phyloP scores from a whole-genome alignment of 2,329 filamentous ascomycete genomes.

The Aspergillus hortae region DNA sequence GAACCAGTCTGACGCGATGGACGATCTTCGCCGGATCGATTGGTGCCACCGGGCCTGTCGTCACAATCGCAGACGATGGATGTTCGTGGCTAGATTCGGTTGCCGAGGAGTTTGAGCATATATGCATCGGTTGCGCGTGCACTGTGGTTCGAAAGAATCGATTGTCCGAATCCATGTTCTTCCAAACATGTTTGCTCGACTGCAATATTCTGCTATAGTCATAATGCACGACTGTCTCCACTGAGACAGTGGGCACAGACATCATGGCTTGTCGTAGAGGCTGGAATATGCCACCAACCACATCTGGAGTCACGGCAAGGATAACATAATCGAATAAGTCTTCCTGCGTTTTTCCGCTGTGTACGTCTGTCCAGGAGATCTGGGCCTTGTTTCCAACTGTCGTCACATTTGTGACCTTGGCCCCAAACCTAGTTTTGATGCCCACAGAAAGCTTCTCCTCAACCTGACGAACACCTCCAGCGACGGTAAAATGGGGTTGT shows the following conservation, averaged over 20 bases:
- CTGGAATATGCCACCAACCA: slow-evolving; percentile 48
- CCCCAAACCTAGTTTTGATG: slow-evolving; percentile 10
- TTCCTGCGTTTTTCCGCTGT: slow-evolving; percentile 13
- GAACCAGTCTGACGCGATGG: slow-evolving; percentile 49
- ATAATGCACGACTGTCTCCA: not conserved
- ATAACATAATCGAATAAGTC: slow-evolving; percentile 36
- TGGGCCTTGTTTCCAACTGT: slow-evolving; percentile 5
- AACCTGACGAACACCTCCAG: slow-evolving; percentile 16
- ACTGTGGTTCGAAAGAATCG: slow-evolving; percentile 3
- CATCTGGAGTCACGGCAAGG: slow-evolving; percentile 55
- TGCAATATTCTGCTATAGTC: slow-evolving; percentile 1
- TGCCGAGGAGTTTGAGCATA: slow-evolving; percentile 27
- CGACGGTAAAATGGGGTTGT: slow-evolving; percentile 18
- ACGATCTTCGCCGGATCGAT: slow-evolving; percentile 41
- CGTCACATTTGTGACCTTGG: slow-evolving; percentile 8
- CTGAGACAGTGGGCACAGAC: not conserved
- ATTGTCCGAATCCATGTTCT: not conserved
- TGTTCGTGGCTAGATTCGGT: slow-evolving; percentile 55
- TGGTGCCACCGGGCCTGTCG: slow-evolving; percentile 47
- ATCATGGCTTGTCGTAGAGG: slow-evolving; percentile 30
- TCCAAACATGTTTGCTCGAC: slow-evolving; percentile 5
- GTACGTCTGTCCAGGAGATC: slow-evolving; percentile 1
- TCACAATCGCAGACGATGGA: slow-evolving; percentile 51
- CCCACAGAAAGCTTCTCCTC: slow-evolving; percentile 13
- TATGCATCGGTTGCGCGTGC: slow-evolving; percentile 35